phyloP scores from a whole-genome alignment of 176 grass and related monocot species.

The Oryza longistaminata region DNA sequence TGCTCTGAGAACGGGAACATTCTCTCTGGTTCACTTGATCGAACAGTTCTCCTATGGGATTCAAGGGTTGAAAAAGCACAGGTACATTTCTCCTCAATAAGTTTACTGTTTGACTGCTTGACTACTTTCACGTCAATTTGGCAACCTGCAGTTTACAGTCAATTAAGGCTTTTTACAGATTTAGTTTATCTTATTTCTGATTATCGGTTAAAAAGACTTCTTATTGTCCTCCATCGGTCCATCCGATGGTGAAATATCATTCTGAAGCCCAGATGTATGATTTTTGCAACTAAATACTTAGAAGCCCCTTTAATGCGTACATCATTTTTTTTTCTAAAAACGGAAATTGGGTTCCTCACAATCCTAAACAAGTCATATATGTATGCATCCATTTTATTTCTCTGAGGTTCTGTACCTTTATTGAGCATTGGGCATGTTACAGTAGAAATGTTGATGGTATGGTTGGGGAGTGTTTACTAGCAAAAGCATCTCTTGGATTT shows the following conservation, averaged over 20 bases:
- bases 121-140: background rate
- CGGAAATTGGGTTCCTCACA: background rate
- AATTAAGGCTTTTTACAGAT: background rate
- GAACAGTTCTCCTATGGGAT: conserved; percentile 90
- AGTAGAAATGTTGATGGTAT: background rate
- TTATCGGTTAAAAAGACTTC: conserved; percentile 2
- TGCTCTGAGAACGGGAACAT: conserved; percentile 81
- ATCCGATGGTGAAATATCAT: conserved; percentile 16
- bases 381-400: background rate
- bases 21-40: conserved; percentile 93
- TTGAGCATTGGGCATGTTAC: background rate
- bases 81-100: conserved; percentile 37
- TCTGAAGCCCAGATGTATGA: background rate
- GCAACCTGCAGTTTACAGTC: conserved; percentile 8
- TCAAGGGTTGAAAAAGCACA: conserved; percentile 87
- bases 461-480: background rate
- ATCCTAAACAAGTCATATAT: background rate
- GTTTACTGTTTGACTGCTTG: background rate
- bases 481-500: conserved; percentile 30
- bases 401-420: background rate
- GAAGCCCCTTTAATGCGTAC: background rate
- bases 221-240: background rate
- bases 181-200: conserved; percentile 1
- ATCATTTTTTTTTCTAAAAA: background rate
- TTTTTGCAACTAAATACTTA: conserved; percentile 18